Evolutionary conservation across 352 stramenopile species (phyloP).

Genomic region (Blastocystis hominis): DNA sequence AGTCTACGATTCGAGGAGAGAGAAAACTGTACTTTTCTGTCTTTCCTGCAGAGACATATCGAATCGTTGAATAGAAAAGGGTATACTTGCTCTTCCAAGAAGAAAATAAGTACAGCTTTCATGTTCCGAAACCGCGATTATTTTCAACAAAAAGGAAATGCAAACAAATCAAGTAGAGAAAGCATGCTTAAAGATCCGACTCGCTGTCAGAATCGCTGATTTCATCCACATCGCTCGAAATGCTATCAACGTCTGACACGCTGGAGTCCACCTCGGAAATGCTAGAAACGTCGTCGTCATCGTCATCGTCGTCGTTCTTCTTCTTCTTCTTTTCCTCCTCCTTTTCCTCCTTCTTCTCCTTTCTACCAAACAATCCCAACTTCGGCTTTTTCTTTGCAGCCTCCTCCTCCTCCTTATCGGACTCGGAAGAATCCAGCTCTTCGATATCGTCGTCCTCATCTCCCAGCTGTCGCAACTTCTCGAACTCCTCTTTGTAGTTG

Average conservation of each 20-base stretch:
- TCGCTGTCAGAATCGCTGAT: slow-evolving; percentile 7
- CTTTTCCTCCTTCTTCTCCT: background rate
- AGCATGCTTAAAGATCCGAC: background rate
- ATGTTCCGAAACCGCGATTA: background rate
- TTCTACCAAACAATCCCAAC: background rate
- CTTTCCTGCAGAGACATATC: slow-evolving; percentile 53
- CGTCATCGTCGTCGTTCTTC: background rate
- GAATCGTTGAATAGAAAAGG: background rate
- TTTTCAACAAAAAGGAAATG: background rate
- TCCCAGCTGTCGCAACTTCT: background rate
- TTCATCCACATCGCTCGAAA: background rate
- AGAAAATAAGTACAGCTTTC: background rate
- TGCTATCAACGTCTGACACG: slow-evolving; percentile 18
- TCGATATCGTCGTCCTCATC: background rate
- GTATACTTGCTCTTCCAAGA: background rate
- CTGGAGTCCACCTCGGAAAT: background rate
- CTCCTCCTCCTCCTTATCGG: background rate
- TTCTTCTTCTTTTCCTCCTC: background rate
- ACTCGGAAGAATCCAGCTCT: background rate
- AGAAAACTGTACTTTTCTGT: slow-evolving; percentile 1
- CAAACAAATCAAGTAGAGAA: background rate
- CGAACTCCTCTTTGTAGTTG: slow-evolving; percentile 39
- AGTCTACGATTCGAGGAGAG: background rate
- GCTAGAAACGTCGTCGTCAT: slow-evolving; percentile 15
- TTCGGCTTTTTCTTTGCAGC: background rate